Evolutionary conservation across 345 rosid species (phyloP).

Genomic region (Litchi chinensis): DNA sequence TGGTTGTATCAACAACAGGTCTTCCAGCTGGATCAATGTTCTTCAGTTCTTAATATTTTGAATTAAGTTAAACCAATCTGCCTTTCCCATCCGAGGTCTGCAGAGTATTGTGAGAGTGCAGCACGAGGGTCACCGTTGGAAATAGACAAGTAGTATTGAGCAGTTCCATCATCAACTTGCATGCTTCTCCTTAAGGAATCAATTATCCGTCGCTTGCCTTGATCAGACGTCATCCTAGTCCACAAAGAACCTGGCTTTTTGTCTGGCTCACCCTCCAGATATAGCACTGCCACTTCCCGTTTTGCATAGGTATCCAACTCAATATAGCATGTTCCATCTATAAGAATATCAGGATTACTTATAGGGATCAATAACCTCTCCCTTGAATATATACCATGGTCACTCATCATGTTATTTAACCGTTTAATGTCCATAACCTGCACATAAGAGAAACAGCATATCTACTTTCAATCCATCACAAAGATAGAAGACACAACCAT

Average conservation of each 20-base stretch:
- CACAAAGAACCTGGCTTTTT: conserved; percentile 31
- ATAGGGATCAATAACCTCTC: conserved; percentile 84
- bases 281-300: conserved; percentile 83
- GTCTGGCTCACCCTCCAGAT: conserved; percentile 63
- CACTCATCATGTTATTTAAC: conserved; percentile 89
- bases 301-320: conserved; percentile 75
- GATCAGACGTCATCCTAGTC: conserved; percentile 44
- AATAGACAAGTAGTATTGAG: conserved; percentile 73
- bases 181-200: conserved; percentile 84
- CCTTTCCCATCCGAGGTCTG: conserved; percentile 82
- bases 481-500: neutral
- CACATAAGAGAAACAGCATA: conserved; percentile 10
- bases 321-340: conserved; percentile 68
- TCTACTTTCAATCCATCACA: neutral
- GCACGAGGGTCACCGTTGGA: conserved; percentile 79
- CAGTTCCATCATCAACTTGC: conserved; percentile 90
- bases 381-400: conserved; percentile 83
- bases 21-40: no score
- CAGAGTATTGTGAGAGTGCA: conserved; percentile 67
- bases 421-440: conserved; percentile 85
- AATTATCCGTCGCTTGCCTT: conserved; percentile 60
- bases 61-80: conserved; percentile 42
- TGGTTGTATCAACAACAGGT: no score
- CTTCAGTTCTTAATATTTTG: neutral
- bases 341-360: conserved; percentile 60